Conservation (phyloP, 1,284 basidiomycete species). For the Melampsora larici-populina region DNA sequence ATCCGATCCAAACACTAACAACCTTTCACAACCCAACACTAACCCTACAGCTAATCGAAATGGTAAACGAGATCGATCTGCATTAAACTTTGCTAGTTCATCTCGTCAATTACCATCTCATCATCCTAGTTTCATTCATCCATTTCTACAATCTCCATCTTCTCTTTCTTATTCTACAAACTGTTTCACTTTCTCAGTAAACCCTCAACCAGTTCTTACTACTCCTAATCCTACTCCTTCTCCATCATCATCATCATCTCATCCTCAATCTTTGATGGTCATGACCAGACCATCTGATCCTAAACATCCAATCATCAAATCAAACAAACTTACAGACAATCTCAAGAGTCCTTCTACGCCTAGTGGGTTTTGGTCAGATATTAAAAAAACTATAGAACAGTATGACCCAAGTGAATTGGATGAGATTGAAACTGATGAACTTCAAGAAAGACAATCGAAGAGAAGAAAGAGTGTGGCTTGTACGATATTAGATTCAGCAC, state of each 20-base stretch:
- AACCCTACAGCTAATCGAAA: too few relatives aligned
- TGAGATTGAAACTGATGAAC: not conserved
- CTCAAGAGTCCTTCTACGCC: not conserved
- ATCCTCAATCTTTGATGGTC: too few relatives aligned
- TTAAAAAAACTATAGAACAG: not conserved
- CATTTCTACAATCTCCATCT: too few relatives aligned
- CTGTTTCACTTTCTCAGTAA: too few relatives aligned
- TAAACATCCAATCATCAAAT: not conserved
- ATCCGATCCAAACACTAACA: too few relatives aligned
- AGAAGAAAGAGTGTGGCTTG: conserved; percentile 34
- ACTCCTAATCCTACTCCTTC: not conserved
- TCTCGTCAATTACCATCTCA: too few relatives aligned
- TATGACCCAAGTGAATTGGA: not conserved
- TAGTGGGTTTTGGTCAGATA: not conserved
- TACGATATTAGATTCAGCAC: conserved; percentile 23
- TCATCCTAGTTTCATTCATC: too few relatives aligned
- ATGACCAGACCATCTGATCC: not conserved
- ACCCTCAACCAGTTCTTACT: not conserved
- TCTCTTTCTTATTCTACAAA: too few relatives aligned
- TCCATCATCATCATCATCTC: not conserved
- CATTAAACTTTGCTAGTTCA: too few relatives aligned
- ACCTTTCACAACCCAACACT: too few relatives aligned
- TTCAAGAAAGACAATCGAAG: conserved; percentile 7
- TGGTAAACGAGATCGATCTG: too few relatives aligned
- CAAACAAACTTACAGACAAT: not conserved